Evolutionary conservation across 805 yeast genomes (phyloP), one percentile per base, ranked within the genome.

Genomic region (Candida alai): DNA sequence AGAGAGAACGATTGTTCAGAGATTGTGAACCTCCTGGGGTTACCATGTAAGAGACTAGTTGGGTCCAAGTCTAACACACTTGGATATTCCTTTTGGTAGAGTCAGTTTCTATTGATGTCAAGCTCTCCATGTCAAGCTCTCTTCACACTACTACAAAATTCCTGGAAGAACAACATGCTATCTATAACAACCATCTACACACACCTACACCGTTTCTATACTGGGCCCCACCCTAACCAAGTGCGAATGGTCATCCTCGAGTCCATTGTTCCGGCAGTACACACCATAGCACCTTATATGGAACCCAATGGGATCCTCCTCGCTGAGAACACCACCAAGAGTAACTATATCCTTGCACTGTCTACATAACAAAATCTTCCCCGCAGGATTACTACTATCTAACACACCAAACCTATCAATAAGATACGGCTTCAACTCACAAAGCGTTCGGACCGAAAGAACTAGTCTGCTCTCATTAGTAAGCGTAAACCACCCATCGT

Each of bases 321-420:
- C 40, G 43, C 77, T 70, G 22, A 59, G 58, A 5, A 34, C 25
- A 4, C 56, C 43, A 1, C 87, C 87, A 22, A 68, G 39, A 0
- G 83, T 78, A 3, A 74, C 71, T 5, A 78, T 54, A 19, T 68
- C 74, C 18, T 58, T 53, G 51, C 86, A 80, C 11, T 73, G 77
- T 19, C 42, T 34, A 45, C 87, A 80, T 16, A 49, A 13, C 9
- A 63, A 51, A 2, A 76, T 46, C 13, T 64, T 57, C 2, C 76
- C 78, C 33, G 38, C 41, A 5, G 34, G 19, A 17, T 48, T 50
- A 4, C 28, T 33, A 10, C 13, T 24, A n/a, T n/a, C n/a, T 4
- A 48, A 31, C 0, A 47, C 34, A 1, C 75, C 78, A 42, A 58
- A 73, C 17, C 68, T 57, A 19, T 68, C 70, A 2, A 62, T 42